Evolutionary conservation across 306 rosid species (phyloP).

Genomic region (Albizia julibrissin): DNA sequence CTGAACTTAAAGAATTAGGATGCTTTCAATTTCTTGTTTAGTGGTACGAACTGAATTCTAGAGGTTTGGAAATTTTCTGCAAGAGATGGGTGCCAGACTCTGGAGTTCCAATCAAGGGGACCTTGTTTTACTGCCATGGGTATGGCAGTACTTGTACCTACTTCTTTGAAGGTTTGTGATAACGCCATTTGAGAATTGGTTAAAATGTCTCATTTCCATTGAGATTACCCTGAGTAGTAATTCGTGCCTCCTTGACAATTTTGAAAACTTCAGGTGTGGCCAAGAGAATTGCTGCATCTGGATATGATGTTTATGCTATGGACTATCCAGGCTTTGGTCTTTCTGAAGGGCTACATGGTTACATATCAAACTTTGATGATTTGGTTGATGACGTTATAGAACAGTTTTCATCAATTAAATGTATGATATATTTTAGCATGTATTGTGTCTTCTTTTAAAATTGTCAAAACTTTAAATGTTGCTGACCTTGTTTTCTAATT

Average conservation of each 20-base stretch:
- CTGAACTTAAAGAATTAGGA: background rate
- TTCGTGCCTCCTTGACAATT: background rate
- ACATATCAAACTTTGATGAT: constrained; percentile 68
- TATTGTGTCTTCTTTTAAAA: background rate
- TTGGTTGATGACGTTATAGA: constrained; percentile 74
- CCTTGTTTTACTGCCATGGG: constrained; percentile 89
- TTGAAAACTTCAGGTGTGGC: constrained; percentile 69
- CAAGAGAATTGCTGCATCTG: constrained; percentile 70
- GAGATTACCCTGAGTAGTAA: background rate
- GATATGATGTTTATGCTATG: constrained; percentile 76
- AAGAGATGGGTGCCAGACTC: constrained; percentile 75
- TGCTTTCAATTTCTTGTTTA: constrained; percentile 29
- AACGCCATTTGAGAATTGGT: background rate
- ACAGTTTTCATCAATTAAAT: constrained; percentile 70
- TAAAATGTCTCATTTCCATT: background rate
- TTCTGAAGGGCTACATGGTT: constrained; percentile 89
- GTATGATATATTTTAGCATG: constrained; percentile 38
- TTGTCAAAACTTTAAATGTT: constrained; percentile 14
- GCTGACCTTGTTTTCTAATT: constrained; percentile 29
- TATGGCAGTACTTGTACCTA: constrained; percentile 95
- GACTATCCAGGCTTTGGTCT: constrained; percentile 96
- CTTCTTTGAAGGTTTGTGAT: constrained; percentile 87
- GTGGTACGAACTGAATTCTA: constrained; percentile 86
- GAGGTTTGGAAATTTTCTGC: constrained; percentile 76
- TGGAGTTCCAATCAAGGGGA: constrained; percentile 61